Conservation (phyloP, 2,329 filamentous ascomycete genomes). For the Aspergillaceae sp. region DNA sequence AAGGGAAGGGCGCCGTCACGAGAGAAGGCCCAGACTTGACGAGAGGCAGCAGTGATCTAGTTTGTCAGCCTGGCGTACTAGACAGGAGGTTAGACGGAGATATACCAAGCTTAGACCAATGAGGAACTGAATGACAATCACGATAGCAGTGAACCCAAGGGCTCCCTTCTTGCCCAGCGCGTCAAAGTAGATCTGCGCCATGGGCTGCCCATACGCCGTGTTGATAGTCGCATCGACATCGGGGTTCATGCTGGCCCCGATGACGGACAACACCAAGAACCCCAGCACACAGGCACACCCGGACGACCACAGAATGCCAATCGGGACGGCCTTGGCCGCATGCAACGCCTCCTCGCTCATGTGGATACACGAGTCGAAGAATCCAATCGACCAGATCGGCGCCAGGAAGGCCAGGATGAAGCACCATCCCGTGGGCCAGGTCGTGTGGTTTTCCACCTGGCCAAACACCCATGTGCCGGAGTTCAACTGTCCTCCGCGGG, state of each 20-base stretch:
- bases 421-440: slow-evolving; percentile 50
- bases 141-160: slow-evolving; percentile 49
- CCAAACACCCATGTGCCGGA: slow-evolving; percentile 46
- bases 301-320: slow-evolving; percentile 52
- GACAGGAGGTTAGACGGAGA: background rate
- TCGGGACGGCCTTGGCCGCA: slow-evolving; percentile 51
- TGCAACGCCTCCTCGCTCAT: slow-evolving; percentile 56
- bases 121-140: slow-evolving; percentile 55
- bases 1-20: slow-evolving; percentile 55
- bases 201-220: slow-evolving; percentile 50
- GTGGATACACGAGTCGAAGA: slow-evolving; percentile 51
- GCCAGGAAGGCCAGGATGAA: slow-evolving; percentile 55
- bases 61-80: slow-evolving; percentile 3
- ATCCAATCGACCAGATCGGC: slow-evolving; percentile 52
- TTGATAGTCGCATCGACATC: slow-evolving; percentile 43
- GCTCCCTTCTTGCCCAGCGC: slow-evolving; percentile 52
- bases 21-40: slow-evolving; percentile 56
- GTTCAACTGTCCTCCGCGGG: slow-evolving; percentile 22
- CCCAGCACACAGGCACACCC: slow-evolving; percentile 46
- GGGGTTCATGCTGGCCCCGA: slow-evolving; percentile 49
- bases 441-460: slow-evolving; percentile 49
- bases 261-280: slow-evolving; percentile 49
- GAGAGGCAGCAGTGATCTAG: slow-evolving; percentile 48
- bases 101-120: slow-evolving; percentile 49
- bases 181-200: slow-evolving; percentile 53